phyloP scores from a whole-genome alignment of 2,329 filamentous ascomycete species.

The Capronia americana region DNA sequence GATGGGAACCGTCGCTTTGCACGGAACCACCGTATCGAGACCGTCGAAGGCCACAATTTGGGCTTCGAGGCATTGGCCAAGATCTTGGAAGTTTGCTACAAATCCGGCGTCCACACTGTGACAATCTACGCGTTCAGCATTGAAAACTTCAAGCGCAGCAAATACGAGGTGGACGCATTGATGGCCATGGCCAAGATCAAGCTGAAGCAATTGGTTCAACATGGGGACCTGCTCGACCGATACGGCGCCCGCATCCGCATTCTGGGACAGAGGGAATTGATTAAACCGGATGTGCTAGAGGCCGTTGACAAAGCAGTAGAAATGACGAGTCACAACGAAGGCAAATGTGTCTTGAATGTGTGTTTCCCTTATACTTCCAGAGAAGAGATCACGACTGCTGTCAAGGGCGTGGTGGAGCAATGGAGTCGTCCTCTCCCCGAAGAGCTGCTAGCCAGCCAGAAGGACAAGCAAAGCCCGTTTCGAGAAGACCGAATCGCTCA shows the following conservation, averaged over 20 bases:
- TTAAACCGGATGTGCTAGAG: slow-evolving; percentile 85
- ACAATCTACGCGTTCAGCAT: slow-evolving; percentile 99
- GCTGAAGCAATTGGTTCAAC: slow-evolving; percentile 86
- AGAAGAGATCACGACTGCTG: slow-evolving; percentile 90
- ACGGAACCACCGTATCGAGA: slow-evolving; percentile 88
- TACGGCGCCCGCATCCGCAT: slow-evolving; percentile 89
- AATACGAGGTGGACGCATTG: slow-evolving; percentile 93
- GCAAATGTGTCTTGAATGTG: slow-evolving; percentile 81
- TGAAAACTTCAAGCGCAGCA: slow-evolving; percentile 97
- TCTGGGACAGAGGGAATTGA: slow-evolving; percentile 80
- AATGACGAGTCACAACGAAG: slow-evolving; percentile 80
- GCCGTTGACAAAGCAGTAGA: slow-evolving; percentile 86
- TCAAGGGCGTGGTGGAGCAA: slow-evolving; percentile 84
- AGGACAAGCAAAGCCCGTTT: slow-evolving; percentile 69
- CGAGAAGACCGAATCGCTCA: slow-evolving; percentile 86
- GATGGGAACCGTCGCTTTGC: slow-evolving; percentile 96
- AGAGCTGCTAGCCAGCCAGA: slow-evolving; percentile 46
- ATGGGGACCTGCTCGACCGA: slow-evolving; percentile 88
- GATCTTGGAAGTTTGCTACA: slow-evolving; percentile 98
- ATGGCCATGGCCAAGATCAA: slow-evolving; percentile 99
- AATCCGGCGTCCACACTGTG: slow-evolving; percentile 92
- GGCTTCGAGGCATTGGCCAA: slow-evolving; percentile 94
- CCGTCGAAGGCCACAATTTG: slow-evolving; percentile 91
- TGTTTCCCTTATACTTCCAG: slow-evolving; percentile 98
- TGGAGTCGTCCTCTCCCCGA: slow-evolving; percentile 76